Conservation (phyloP, 768 basidiomycete species). For the Hypholoma sublateritium region DNA sequence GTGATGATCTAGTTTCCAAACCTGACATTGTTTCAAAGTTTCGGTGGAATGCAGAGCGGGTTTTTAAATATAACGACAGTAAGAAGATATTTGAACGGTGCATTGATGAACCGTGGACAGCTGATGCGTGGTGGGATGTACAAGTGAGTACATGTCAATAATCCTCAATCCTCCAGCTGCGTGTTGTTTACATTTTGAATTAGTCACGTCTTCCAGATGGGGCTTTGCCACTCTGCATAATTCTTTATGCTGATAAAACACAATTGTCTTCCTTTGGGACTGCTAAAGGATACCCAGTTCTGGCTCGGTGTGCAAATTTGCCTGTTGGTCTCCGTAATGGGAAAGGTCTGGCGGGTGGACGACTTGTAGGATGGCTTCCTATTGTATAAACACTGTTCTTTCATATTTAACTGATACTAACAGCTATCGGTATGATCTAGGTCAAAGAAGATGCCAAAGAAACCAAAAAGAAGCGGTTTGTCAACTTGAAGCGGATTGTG, state of each 20-base stretch:
- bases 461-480: slow-evolving; percentile 27
- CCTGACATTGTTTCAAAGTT: neutral
- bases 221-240: slow-evolving; percentile 27
- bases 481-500: slow-evolving; percentile 33
- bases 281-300: slow-evolving; percentile 34
- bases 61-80: neutral
- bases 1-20: neutral
- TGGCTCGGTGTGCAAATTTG: slow-evolving; percentile 30
- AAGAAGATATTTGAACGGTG: slow-evolving; percentile 10
- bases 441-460: slow-evolving; percentile 25
- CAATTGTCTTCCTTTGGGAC: slow-evolving; percentile 34
- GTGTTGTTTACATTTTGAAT: neutral
- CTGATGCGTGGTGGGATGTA: slow-evolving; percentile 32
- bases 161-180: slow-evolving; percentile 1
- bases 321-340: slow-evolving; percentile 31
- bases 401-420: too few species aligned
- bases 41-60: slow-evolving; percentile 1
- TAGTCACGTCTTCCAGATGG: slow-evolving; percentile 16
- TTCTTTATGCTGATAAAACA: slow-evolving; percentile 39
- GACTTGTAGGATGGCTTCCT: slow-evolving; percentile 37
- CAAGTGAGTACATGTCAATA: slow-evolving; percentile 25
- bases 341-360: slow-evolving; percentile 29
- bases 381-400: slow-evolving; percentile 20
- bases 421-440: too few species aligned
- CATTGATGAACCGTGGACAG: slow-evolving; percentile 38